Evolutionary conservation across 768 basidiomycete genomes (phyloP).

Genomic region (Tricholoma terreum): DNA sequence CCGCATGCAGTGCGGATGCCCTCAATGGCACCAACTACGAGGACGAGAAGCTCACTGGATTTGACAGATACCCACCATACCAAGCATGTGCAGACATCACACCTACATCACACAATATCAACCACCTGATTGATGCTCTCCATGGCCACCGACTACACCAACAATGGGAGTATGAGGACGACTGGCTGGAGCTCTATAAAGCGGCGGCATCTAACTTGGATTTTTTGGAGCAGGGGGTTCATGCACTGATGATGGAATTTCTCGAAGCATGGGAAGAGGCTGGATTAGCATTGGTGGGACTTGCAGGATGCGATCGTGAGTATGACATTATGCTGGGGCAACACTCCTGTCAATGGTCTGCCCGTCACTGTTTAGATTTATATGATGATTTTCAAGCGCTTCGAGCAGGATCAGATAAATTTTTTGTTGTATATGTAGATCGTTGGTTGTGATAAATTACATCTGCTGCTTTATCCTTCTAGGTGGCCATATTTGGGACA

Average conservation of each 20-base stretch:
- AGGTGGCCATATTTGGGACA: background rate
- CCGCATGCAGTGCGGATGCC: slow-evolving; percentile 1
- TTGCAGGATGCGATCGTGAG: background rate
- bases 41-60: background rate
- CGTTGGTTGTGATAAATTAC: background rate
- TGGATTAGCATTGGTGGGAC: background rate
- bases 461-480: background rate
- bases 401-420: background rate
- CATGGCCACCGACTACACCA: too few relatives aligned
- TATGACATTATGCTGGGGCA: background rate
- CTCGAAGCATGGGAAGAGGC: background rate
- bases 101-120: too few relatives aligned
- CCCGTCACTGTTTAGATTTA: background rate
- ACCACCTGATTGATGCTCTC: too few relatives aligned
- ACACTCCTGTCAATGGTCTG: background rate
- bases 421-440: too few relatives aligned
- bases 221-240: too few relatives aligned
- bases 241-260: background rate
- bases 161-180: too few relatives aligned
- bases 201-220: too few relatives aligned
- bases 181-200: too few relatives aligned
- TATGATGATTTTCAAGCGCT: background rate
- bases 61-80: slow-evolving; percentile 1
- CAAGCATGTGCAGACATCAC: too few relatives aligned
- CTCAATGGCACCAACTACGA: background rate